Percentiles rank a stretch among this genome's conserved stretches.
phyloP scores from a whole-genome alignment of 2,329 filamentous ascomycete species.

The Arthrobotrys sphaeroides region DNA sequence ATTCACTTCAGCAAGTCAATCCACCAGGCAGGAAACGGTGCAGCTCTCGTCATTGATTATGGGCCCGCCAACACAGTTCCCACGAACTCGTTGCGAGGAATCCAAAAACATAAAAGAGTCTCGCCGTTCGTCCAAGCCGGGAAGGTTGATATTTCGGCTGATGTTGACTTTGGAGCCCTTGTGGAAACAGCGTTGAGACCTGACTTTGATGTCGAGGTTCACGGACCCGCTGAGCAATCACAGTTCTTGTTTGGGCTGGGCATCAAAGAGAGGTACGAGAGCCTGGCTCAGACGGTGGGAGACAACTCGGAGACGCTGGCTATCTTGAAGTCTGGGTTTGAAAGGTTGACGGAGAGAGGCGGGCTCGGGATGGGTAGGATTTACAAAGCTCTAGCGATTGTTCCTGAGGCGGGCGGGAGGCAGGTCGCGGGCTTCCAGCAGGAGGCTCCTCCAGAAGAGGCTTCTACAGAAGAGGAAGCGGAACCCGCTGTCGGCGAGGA shows the following conservation, averaged over 20 bases:
- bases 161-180: slow-evolving; percentile 90
- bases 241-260: slow-evolving; percentile 83
- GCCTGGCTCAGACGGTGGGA: slow-evolving; percentile 67
- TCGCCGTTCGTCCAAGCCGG: slow-evolving; percentile 83
- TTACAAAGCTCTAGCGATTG: slow-evolving; percentile 90
- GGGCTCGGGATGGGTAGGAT: slow-evolving; percentile 90
- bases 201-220: slow-evolving; percentile 84
- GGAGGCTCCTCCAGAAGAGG: not conserved
- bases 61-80: slow-evolving; percentile 82
- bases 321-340: slow-evolving; percentile 76
- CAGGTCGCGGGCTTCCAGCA: slow-evolving; percentile 81
- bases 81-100: slow-evolving; percentile 88
- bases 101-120: slow-evolving; percentile 77
- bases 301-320: slow-evolving; percentile 65
- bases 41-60: slow-evolving; percentile 95
- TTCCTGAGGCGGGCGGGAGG: slow-evolving; percentile 81
- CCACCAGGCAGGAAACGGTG: slow-evolving; percentile 74
- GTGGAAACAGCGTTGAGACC: slow-evolving; percentile 81
- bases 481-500: not conserved
- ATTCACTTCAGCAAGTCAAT: slow-evolving; percentile 85
- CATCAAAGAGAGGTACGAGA: slow-evolving; percentile 77
- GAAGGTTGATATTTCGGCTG: slow-evolving; percentile 85
- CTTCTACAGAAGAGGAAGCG: too few species aligned
- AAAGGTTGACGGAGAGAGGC: slow-evolving; percentile 81
- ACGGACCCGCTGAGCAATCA: slow-evolving; percentile 88